Base-by-base conservation (phyloP, 805 yeast genomes). In the Candida suzukii region DNA sequence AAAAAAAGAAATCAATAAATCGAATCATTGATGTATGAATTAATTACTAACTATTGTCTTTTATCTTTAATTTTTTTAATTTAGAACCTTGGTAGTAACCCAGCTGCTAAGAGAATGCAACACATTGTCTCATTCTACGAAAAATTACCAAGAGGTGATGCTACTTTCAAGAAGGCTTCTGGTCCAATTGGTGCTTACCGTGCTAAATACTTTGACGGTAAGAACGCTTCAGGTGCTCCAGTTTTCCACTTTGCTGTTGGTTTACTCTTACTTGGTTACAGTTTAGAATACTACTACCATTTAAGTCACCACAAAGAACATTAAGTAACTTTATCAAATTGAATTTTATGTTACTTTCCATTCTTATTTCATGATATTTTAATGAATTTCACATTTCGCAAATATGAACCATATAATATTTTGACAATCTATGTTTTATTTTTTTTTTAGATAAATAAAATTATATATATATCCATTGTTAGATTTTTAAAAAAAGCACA, bases 91-190 rank as follows among this genome's bases (percentile, higher is more conserved):
- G 95, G 96, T 46, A 77, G 95, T 47, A 88, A 88, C 71, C 96
- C 97, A 60, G 84, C 91, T 58, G 98, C 98, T 56, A 87, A 88
- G 78, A 87, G 95, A 73, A 87, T 93, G 83, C 83, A 87, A 53
- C 85, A 86, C 66, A 95, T 91, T 58, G 97, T 91, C 57, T 75
- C 86, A 50, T 90, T 93, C 79, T 91, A 91, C 84, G 86, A 91
- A 73, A 81, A 88, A 55, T 79, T 91, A 58, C 99, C 99, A 63
- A 90, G 88, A 64, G 98, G 98, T 41, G 71, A 83, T 45, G 95
- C 95, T 46, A 80, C 91, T 52, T 79, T 79, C 54, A 68, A 78
- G 51, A 76, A 80, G 68, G 78, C 87, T 58, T 66, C 74, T 50
- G 80, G 83, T 48, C 76, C 84, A 52, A 61, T 80, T 49, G 86